Evolutionary conservation across 805 yeast genomes (phyloP).

Genomic region (Ogataea trehaloabstinens): DNA sequence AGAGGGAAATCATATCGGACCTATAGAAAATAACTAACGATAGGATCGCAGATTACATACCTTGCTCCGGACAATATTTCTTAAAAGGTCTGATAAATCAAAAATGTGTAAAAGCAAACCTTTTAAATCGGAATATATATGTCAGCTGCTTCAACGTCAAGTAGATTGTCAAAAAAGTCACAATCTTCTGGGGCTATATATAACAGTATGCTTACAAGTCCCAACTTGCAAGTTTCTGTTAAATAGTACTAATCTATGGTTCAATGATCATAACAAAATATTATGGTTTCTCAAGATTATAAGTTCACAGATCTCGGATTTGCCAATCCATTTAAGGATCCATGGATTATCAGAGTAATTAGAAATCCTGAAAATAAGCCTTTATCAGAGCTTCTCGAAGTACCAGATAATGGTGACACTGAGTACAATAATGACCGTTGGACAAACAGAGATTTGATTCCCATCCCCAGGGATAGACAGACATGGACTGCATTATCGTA

Average conservation of each 20-base stretch:
- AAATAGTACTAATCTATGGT: too few relatives aligned
- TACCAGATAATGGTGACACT: conserved; percentile 31
- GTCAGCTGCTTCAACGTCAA: too few relatives aligned
- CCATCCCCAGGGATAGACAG: conserved; percentile 43
- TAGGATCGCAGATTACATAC: too few relatives aligned
- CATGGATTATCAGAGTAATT: conserved; percentile 15
- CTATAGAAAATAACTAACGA: too few relatives aligned
- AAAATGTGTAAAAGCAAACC: too few relatives aligned
- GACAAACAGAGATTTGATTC: conserved; percentile 43
- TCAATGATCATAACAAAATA: neutral
- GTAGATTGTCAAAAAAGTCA: too few relatives aligned
- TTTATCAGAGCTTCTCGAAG: conserved; percentile 22
- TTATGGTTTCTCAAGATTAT: conserved; percentile 8
- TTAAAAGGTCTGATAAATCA: too few relatives aligned
- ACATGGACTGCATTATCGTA: conserved; percentile 46
- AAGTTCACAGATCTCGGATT: conserved; percentile 10
- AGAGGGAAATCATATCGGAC: too few relatives aligned
- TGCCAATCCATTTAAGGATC: conserved; percentile 17
- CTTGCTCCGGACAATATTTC: too few relatives aligned
- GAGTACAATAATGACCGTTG: conserved; percentile 27
- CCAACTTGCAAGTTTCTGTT: too few relatives aligned
- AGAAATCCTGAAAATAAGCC: conserved; percentile 15
- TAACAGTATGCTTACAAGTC: too few relatives aligned
- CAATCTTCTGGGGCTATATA: too few relatives aligned
- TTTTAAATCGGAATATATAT: neutral